Evolutionary conservation across 2,329 filamentous ascomycete genomes (phyloP), one percentile per base, ranked within the genome.

Genomic region (Pseudogymnoascus sp.): DNA sequence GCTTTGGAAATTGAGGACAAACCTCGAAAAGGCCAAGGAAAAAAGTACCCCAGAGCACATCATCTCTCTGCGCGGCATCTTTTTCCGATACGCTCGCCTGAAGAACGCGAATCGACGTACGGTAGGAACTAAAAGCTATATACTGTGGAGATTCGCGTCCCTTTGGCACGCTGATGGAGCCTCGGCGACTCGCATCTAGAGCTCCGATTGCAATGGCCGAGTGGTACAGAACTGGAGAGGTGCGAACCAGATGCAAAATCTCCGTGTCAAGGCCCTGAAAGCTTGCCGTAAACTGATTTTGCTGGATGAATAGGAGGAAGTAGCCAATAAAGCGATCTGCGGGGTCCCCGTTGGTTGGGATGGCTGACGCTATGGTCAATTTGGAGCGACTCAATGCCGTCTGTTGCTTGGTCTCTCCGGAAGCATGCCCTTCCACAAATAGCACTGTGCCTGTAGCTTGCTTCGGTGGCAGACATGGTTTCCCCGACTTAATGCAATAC

Each of bases 11-110:
- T 19, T 52, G 33, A n/a, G 21, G 10, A 23, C 45, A 21, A 16
- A 66, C 66, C 64, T 69, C 68, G 26, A 69, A 69, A 0, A 69
- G n/a, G 0, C 68, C 67, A 7, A 68, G 59, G 16, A 69, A 66
- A 31, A 69, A 65, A 7, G 68, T 69, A 1, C 61, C 67, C 68
- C 68, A 69, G 4, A 69, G 38, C 29, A 61, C 60, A 19, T 64
- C 62, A 38, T 68, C 62, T 55, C 62, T 65, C 26, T 61, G 16
- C 10, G 37, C 31, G 6, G 66, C 16, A 37, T 41, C 14, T 11
- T 41, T 12, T 29, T 33, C 33, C 7, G 49, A 31, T 1, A 69
- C 61, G 2, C 66, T 64, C 2, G 35, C 33, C 35, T 62, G 64
- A 45, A 68, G 60, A 2, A 23, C 52, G 4, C 45, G 37, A 21